A percentile compares a stretch with the other conserved stretches of the same genome.
Conservation (phyloP, 192 early-diverging fungal genomes). For the Chytriomyces sp. region DNA sequence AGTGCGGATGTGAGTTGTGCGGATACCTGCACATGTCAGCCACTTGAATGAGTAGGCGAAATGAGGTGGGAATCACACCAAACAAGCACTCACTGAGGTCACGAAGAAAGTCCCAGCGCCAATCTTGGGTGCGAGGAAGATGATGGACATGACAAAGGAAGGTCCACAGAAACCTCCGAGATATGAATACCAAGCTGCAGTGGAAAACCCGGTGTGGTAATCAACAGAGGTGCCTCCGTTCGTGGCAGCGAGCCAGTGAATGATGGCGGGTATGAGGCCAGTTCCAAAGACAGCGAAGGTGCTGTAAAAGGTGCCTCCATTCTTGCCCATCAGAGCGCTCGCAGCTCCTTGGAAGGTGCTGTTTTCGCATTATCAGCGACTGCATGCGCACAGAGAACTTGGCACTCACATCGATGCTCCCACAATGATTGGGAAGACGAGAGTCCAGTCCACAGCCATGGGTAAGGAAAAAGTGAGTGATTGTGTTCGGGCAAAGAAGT, state of each 20-base stretch:
- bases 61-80: too few species aligned
- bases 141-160: neutral
- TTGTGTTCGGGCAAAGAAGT: neutral
- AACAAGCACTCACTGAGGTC: neutral
- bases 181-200: neutral
- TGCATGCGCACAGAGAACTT: too few species aligned
- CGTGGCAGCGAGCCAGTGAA: neutral
- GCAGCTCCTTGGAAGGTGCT: neutral
- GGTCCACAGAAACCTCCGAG: neutral
- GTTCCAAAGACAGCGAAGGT: neutral
- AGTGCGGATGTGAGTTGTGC: neutral
- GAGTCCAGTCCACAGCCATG: neutral
- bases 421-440: neutral
- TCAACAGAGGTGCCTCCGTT: neutral
- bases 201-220: neutral
- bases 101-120: neutral
- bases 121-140: neutral
- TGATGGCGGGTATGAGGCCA: neutral
- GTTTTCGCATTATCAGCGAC: too few species aligned
- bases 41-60: too few species aligned
- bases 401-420: neutral
- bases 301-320: neutral
- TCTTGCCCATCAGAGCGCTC: neutral
- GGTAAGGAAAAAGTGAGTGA: neutral
- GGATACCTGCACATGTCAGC: too few species aligned